Evolutionary conservation across 148 eudicot genomes (phyloP), one percentile per base, ranked within the genome.

Genomic region (Camellia sinensis): DNA sequence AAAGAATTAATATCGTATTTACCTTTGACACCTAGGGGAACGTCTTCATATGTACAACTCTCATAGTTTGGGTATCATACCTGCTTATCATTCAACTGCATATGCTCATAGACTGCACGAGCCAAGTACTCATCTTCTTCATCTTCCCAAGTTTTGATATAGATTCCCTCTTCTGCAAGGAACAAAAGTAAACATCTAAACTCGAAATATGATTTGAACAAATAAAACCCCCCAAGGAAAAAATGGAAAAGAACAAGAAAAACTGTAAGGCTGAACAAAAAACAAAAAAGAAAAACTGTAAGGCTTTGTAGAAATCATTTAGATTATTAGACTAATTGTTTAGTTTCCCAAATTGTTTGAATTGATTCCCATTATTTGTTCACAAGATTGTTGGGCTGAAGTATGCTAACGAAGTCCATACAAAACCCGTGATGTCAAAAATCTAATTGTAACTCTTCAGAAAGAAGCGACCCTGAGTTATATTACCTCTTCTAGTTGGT

Each of bases 91-190:
- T 86, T 93, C 75, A 96, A 92, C 79, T 89, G 86, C 99, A 96
- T 93, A 83, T 92, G 91, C 84, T 93, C 90, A 73, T 80, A 84
- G 73, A 92, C 89, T 66, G 90, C 89, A 81, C 76, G 87, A 77
- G 99, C 93, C 86, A 96, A 89, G 86, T 90, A 96, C 67, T 96
- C 97, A 75, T 96, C 97, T 86, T 91, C 95, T 87, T 92, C 97
- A 75, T 92, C 98, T 82, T 89, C 99, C 93, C 89, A 91, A 48
- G 81, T 69, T 83, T 75, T 69, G 56, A 64, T 53, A 57, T 43
- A 60, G 80, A 43, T 81, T 79, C 86, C 91, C 43, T 82, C 77
- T 86, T 85, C 97, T 90, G 87, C 69, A 61, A 83, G 71, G 79
- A 79, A 66, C 74, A n/a, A 79, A 79, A 79, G 62, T 18, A 77